These are phyloP conservation scores for Coprinopsis sp. DNA, from an alignment of 768 basidiomycete genomes.

Conservation along the genomic window DNA sequence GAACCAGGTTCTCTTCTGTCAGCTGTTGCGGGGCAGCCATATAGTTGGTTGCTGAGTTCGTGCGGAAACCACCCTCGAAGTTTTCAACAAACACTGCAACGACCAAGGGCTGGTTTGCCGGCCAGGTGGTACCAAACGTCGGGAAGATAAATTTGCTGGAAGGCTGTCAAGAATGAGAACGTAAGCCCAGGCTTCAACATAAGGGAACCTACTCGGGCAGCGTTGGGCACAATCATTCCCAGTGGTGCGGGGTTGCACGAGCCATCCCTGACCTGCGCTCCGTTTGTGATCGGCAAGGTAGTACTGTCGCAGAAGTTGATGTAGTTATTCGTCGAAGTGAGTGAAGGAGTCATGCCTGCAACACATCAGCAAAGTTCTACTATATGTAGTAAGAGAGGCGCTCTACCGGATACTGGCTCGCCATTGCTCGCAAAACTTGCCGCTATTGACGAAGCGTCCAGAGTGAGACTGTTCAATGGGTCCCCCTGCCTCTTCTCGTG, in stretches of 20 bases:
- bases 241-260: constrained; percentile 52
- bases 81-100: constrained; percentile 31
- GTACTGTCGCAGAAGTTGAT: constrained; percentile 49
- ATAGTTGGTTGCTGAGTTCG: constrained; percentile 45
- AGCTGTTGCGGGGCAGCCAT: constrained; percentile 49
- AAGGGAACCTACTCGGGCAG: constrained; percentile 11
- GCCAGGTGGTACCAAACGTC: constrained; percentile 32
- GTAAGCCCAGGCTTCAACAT: too few species aligned
- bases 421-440: constrained; percentile 39
- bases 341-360: constrained; percentile 42
- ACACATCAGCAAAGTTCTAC: constrained; percentile 24
- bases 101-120: constrained; percentile 38
- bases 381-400: too few species aligned
- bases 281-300: constrained; percentile 47
- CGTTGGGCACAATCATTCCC: constrained; percentile 38
- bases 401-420: too few species aligned
- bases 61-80: constrained; percentile 43
- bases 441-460: constrained; percentile 37
- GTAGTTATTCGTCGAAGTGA: constrained; percentile 59
- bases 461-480: too few species aligned
- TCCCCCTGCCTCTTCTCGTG: too few species aligned
- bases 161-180: too few species aligned
- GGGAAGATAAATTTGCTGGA: constrained; percentile 42
- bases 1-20: constrained; percentile 34
- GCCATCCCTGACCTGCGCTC: constrained; percentile 37